Evolutionary conservation across 2,329 filamentous ascomycete species (phyloP), one percentile per base, ranked within the genome.

Genomic region (Monosporascus sp.): DNA sequence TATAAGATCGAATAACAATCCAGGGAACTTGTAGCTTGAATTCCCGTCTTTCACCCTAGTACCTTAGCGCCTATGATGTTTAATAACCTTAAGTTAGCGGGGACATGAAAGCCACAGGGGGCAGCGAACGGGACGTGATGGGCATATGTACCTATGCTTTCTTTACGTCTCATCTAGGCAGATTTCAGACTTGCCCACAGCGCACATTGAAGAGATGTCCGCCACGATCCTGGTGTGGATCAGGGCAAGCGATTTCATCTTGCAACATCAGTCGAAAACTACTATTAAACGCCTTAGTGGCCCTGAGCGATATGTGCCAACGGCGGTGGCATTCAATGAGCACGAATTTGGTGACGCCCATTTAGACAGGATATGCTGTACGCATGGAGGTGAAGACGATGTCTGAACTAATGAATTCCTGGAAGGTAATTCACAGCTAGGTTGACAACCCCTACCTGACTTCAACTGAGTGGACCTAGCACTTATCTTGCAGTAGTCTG

Each of bases 401-500:
- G 52, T 58, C 19, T 60, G 53, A 53, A 46, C 52, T 17, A 27
- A 51, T 38, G 43, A 52, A 5, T 56, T 59, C 20, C 49, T 61
- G 1, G 19, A 52, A 50, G 48, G 54, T 55, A 45, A 22, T 24
- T 17, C 17, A 49, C 22, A 14, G 7, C 8, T 17, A 27, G 11
- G 34, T 19, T 6, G 7, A 38, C 1, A 27, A 37, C n/a, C 19
- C 43, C 7, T 24, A 46, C 36, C 34, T 7, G 11, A n/a, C 37
- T 19, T n/a, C 17, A 19, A 20, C 9, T n/a, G 14, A 20, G 11
- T 44, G 5, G 8, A 31, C 8, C 5, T 31, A 51, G 49, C 46
- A 7, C 26, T 51, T 9, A 34, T 46, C 27, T 4, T 51, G 22
- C 37, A 48, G n/a, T 26, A 41, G 7, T 5, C 26, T 11, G 22